phyloP scores from a whole-genome alignment of 1,139 yeast genomes.

The Blastobotrys persicus region DNA sequence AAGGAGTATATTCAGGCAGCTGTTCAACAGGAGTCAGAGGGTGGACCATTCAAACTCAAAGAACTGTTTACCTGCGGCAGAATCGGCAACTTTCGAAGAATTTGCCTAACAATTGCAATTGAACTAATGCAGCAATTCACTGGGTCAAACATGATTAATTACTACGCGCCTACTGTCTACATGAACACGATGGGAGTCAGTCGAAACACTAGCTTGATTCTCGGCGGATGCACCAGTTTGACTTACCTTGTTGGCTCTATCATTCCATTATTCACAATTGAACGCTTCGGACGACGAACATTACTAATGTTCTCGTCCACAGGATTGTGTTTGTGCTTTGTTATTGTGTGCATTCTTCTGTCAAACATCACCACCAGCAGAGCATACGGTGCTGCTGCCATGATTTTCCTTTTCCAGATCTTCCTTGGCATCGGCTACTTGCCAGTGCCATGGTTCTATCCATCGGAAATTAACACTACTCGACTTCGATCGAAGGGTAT shows the following conservation, averaged over 20 bases:
- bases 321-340: constrained; percentile 20
- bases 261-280: constrained; percentile 45
- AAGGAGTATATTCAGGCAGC: constrained; percentile 12
- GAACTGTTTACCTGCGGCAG: constrained; percentile 15
- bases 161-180: constrained; percentile 15
- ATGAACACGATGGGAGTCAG: constrained; percentile 11
- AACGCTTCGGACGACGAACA: constrained; percentile 50
- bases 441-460: constrained; percentile 43
- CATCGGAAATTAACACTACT: constrained; percentile 61
- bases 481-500: constrained; percentile 56
- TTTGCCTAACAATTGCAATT: constrained; percentile 13
- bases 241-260: constrained; percentile 24
- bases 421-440: constrained; percentile 13
- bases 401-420: constrained; percentile 15
- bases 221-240: constrained; percentile 15
- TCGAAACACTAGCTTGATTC: constrained; percentile 10
- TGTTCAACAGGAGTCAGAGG: constrained; percentile 11
- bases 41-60: constrained; percentile 14
- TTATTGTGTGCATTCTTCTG: constrained; percentile 8
- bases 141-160: constrained; percentile 15
- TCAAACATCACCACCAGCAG: constrained; percentile 6
- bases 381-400: constrained; percentile 15
- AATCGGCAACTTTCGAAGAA: constrained; percentile 13
- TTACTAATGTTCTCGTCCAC: constrained; percentile 36
- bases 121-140: constrained; percentile 16